Evolutionary conservation across 345 rosid species (phyloP), one percentile per base, ranked within the genome.

Genomic region (Cardamine chenopodiifolia): DNA sequence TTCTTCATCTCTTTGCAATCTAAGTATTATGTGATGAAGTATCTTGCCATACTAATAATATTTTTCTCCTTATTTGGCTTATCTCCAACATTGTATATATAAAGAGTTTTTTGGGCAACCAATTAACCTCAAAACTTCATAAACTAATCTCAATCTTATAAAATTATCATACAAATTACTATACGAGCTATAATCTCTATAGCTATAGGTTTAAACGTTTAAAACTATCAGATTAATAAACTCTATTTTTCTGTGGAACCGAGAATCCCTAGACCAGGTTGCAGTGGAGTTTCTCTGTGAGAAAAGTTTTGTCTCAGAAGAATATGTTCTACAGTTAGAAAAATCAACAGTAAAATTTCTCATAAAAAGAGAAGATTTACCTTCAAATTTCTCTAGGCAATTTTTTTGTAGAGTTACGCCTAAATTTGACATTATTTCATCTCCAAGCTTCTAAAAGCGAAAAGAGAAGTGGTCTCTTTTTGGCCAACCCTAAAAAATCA

Each of bases 401-500:
- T 65, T 17, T 8, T 4, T 71, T 42, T 76, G 75, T 76, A 69
- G 65, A 69, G 42, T 76, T 69, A 62, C 19, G 59, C 75, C 75
- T 76, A 62, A 45, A 55, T 13, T 13, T 55, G 47, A 44, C 0
- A 70, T 79, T 75, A 86, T 81, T 82, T 88, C 93, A 88, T 91
- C 81, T 88, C 90, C 86, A 91, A 81, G 75, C 92, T 78, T 85
- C 89, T 82, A 65, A 83, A 88, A 62, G 87, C 96, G 80, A 85
- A 80, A 47, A 83, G 86, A 72, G 76, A 48, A 71, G 80, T 81
- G 64, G 83, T 57, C 48, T 76, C 66, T 47, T 77, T 60, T 72
- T 68, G 64, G 88, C 82, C 81, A 93, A 64, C 11, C 96, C 97
- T 80, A 93, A 78, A 84, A 93, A 91, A 59, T 93, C 96, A 82